Evolutionary conservation across 2,329 filamentous ascomycete genomes (phyloP), one percentile per base, ranked within the genome.

Genomic region (Fusarium nisikadoi): DNA sequence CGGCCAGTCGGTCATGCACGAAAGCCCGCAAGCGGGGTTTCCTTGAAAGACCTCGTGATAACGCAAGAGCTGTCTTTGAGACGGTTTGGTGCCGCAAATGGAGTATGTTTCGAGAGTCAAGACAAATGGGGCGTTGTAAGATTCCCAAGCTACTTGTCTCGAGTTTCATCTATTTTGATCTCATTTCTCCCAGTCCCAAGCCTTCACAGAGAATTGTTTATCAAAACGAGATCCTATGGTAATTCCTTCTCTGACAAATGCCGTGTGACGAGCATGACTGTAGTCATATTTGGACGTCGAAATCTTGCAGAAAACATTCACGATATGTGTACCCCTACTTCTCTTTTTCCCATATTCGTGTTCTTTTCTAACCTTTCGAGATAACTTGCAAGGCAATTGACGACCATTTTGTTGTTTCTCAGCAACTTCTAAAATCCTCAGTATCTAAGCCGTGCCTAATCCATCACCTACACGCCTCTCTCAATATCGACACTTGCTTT

Each of bases 261-360:
- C 29, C 17, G 70, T 70, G 69, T 35, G 38, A 70, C 54, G 3
- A 41, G 25, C 47, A 47, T 47, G 39, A 45, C 52, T 67, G 23
- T 35, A 43, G 25, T 36, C 25, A 19, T 25, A 19, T 25, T 62
- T 62, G 14, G 53, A 55, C 29, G 41, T 41, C 42, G 33, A 70
- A 58, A 73, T 73, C 66, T 61, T 36, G 62, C 70, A 73, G 58
- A 46, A 35, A 35, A 23, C 29, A 73, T 64, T 66, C 70, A 73
- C 67, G 70, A 68, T 55, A 16, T 50, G 25, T 70, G 55, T 35
- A 38, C 20, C 29, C 33, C 43, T 29, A 36, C 20, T 31, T 19
- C 29, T 23, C 31, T 60, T 7, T 39, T 43, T 36, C 33, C 33
- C 11, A 11, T n/a, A 23, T 17, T 9, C 10, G 6, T 23, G 45